Percentiles rank a stretch among this genome's conserved stretches.
Evolutionary conservation across 2,329 filamentous ascomycete species (phyloP).

Genomic region (Verticillium longisporum): DNA sequence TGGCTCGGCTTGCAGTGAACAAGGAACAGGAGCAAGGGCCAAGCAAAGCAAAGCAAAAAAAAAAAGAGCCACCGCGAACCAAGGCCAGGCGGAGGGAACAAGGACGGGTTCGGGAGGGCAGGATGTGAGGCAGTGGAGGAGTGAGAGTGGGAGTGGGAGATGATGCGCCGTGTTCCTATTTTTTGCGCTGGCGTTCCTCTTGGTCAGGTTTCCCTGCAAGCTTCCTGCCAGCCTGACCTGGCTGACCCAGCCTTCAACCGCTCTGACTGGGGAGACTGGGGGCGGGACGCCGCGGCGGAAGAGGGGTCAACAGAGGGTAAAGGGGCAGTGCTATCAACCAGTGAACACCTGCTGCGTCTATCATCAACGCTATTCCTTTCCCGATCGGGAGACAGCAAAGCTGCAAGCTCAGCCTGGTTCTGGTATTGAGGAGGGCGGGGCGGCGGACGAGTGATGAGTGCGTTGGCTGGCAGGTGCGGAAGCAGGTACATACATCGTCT

Average conservation of each 20-base stretch:
- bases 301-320: background rate
- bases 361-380: background rate
- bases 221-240: background rate
- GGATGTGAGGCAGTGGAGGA: background rate
- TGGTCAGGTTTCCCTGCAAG: background rate
- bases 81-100: background rate
- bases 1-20: background rate
- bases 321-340: background rate
- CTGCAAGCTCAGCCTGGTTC: background rate
- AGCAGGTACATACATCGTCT: background rate
- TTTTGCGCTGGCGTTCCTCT: constrained; percentile 4
- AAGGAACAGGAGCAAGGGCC: background rate
- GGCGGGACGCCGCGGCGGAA: background rate
- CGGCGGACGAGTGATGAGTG: background rate
- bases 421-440: background rate
- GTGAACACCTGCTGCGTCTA: background rate
- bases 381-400: background rate
- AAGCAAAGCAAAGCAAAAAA: background rate
- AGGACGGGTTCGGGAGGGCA: background rate
- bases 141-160: background rate
- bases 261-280: background rate
- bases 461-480: background rate
- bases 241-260: background rate
- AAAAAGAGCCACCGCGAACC: background rate
- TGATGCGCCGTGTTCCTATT: constrained; percentile 8